A percentile compares a stretch with the other conserved stretches of the same genome.
Evolutionary conservation across 805 yeast genomes (phyloP).

Genomic region (Spathaspora boniae): DNA sequence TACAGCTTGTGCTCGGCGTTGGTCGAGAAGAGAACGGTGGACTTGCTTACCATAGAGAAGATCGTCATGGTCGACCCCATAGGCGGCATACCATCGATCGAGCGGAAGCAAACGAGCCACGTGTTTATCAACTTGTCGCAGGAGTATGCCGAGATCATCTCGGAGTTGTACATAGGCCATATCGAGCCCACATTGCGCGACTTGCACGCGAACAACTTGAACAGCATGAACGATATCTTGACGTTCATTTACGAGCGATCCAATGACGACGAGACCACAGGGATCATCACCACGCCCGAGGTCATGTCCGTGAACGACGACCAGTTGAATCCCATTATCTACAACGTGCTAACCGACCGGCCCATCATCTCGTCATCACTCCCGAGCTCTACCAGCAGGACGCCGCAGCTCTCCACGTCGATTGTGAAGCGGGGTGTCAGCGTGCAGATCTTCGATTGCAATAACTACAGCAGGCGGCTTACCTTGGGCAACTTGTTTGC

Average conservation of each 20-base stretch:
- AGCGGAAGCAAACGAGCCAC: slow-evolving; percentile 77
- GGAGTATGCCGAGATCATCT: slow-evolving; percentile 63
- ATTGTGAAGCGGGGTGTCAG: slow-evolving; percentile 74
- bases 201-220: slow-evolving; percentile 62
- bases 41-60: slow-evolving; percentile 67
- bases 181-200: slow-evolving; percentile 43
- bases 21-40: slow-evolving; percentile 14
- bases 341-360: slow-evolving; percentile 87
- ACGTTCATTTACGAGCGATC: slow-evolving; percentile 42
- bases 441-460: slow-evolving; percentile 40
- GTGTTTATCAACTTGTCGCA: slow-evolving; percentile 83
- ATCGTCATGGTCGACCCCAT: slow-evolving; percentile 70
- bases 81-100: slow-evolving; percentile 92
- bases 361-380: slow-evolving; percentile 87
- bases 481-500: slow-evolving; percentile 37
- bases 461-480: slow-evolving; percentile 28
- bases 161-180: slow-evolving; percentile 62
- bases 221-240: slow-evolving; percentile 60
- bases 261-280: slow-evolving; percentile 53
- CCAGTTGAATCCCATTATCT: slow-evolving; percentile 78
- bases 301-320: slow-evolving; percentile 57
- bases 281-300: slow-evolving; percentile 80
- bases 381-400: slow-evolving; percentile 57
- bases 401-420: slow-evolving; percentile 69
- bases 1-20: slow-evolving; percentile 22